A percentile compares a stretch with the other conserved stretches of the same genome.
These are phyloP conservation scores for Meredithiella fracta DNA, from an alignment of 2,329 filamentous ascomycete genomes.

Conservation along the genomic window DNA sequence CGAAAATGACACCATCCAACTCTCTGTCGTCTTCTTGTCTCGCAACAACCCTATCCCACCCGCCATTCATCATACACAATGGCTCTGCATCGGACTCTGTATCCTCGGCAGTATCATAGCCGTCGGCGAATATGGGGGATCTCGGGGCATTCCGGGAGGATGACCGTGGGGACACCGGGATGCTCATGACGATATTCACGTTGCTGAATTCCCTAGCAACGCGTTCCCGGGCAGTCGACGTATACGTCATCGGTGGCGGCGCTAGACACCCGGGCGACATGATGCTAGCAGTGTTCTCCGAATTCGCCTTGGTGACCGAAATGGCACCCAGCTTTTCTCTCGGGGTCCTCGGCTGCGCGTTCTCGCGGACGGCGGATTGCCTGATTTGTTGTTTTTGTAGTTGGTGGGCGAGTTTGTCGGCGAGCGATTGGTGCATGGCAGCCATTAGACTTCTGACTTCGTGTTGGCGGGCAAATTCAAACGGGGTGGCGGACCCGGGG, in stretches of 20 bases:
- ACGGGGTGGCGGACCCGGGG: neutral
- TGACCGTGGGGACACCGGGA: no score
- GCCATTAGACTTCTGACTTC: conserved; percentile 10
- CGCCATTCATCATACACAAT: conserved; percentile 2
- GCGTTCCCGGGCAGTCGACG: neutral
- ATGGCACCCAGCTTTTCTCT: neutral
- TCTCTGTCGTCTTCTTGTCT: neutral
- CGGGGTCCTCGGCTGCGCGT: neutral
- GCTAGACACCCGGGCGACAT: neutral
- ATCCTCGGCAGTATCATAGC: conserved; percentile 9
- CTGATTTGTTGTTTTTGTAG: conserved; percentile 13
- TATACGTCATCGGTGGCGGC: neutral
- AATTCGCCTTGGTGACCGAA: neutral
- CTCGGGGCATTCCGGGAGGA: no score
- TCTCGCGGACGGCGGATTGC: neutral
- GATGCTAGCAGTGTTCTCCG: neutral
- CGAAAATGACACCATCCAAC: neutral
- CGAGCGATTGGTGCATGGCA: conserved; percentile 9
- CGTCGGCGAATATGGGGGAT: neutral
- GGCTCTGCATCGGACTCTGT: conserved; percentile 8
- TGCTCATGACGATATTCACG: no score
- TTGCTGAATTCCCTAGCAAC: neutral
- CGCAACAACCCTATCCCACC: neutral
- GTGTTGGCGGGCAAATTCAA: conserved; percentile 13
- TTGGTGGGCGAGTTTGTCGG: conserved; percentile 7